Base-by-base conservation (phyloP, 495 filamentous ascomycete species). In the Daldinia grandis region DNA sequence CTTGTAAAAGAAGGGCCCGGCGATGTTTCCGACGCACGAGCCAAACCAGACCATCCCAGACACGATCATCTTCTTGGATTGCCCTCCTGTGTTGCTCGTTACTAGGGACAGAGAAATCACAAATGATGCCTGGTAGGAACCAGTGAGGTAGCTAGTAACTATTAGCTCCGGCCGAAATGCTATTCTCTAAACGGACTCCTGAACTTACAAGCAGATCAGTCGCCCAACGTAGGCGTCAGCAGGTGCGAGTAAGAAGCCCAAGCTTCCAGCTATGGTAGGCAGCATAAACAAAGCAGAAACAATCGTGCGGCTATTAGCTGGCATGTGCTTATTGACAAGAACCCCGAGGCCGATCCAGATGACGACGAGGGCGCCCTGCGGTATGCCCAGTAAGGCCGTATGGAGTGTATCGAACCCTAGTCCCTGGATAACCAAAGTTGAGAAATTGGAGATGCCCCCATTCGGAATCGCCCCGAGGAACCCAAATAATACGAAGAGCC, bases 51-150 rank as follows among this genome's bases (percentile, higher is more conserved):
- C 28, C 58, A 61, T 61, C 14, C 58, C 58, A 3, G 58, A 47
- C 15, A 61, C 58, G 42, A 61, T 61, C 58, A 61, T 61, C 14
- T 61, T 61, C 58, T 61, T 61, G 1, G 58, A 61, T 25, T 61
- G 58, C 17, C 58, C 58, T 27, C 58, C 58, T 7, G 58, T 61
- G 17, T 61, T 61, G 14, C 58, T 61, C n/a, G 58, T 61, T 21
- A 28, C 58, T n/a, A 61, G 30, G 15, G 58, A 61, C 3, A 61
- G 17, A 5, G 58, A 61, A 51, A 61, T 50, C 8, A 61, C 58
- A 19, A 61, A 61, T 10, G 58, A 61, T 8, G 58, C 58, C 17
- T 61, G 58, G 14, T 61, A 61, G 17, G 58, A 61, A 24, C 58
- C 58, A 5, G 42, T 47, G 4, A 47, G 42, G 42, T 47, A 47